These are phyloP conservation scores for Paecilomyces sp. DNA, from an alignment of 2,329 filamentous ascomycete species.

Conservation along the genomic window DNA sequence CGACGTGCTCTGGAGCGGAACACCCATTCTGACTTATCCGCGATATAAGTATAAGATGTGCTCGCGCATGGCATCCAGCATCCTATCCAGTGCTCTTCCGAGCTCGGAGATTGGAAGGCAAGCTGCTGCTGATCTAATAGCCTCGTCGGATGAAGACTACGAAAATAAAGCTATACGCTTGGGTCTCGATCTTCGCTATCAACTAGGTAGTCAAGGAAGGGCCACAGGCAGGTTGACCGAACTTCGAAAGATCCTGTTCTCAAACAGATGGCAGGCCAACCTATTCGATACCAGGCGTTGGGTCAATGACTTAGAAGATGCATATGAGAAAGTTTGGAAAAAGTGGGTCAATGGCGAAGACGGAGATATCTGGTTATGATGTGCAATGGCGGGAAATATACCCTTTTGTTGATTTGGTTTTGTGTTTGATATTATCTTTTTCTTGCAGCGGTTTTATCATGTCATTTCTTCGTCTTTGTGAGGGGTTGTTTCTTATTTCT, in stretches of 20 bases:
- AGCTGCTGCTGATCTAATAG: slow-evolving; percentile 70
- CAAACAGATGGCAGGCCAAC: slow-evolving; percentile 75
- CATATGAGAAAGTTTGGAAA: slow-evolving; percentile 82
- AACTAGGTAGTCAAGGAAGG: slow-evolving; percentile 24
- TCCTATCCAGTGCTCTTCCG: slow-evolving; percentile 81
- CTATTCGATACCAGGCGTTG: slow-evolving; percentile 88
- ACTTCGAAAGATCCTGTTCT: slow-evolving; percentile 73
- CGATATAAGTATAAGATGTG: slow-evolving; percentile 98
- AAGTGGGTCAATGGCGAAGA: slow-evolving; percentile 78
- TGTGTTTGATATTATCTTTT: slow-evolving; percentile 3
- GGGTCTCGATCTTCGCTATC: slow-evolving; percentile 58
- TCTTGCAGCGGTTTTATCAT: neutral
- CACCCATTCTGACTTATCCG: slow-evolving; percentile 81
- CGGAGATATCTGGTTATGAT: slow-evolving; percentile 81
- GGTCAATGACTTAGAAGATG: slow-evolving; percentile 81
- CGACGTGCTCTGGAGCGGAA: slow-evolving; percentile 93
- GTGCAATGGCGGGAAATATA: slow-evolving; percentile 6
- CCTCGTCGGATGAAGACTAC: slow-evolving; percentile 71
- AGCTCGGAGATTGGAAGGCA: slow-evolving; percentile 58
- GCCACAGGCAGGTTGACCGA: slow-evolving; percentile 64
- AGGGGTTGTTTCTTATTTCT: no score
- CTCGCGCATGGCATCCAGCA: slow-evolving; percentile 93
- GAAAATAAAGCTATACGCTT: slow-evolving; percentile 68
- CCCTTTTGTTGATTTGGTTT: slow-evolving; percentile 6
- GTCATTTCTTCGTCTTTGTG: neutral